Conservation (phyloP, 1,284 basidiomycete genomes). For the Pseudozyma hubeiensis region DNA sequence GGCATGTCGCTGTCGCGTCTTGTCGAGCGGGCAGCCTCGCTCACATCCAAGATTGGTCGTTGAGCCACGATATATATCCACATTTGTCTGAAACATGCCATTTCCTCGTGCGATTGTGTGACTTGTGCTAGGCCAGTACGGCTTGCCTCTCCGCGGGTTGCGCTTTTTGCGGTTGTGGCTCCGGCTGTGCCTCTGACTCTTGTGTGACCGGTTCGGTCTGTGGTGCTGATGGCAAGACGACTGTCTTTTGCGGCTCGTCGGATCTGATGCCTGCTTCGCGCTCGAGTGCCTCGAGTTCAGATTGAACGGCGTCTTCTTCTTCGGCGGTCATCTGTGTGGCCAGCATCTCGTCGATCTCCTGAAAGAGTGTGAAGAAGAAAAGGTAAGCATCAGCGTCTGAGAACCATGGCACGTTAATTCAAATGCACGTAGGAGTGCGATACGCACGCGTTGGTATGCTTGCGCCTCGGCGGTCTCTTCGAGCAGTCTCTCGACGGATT, state of each 20-base stretch:
- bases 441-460: slow-evolving; percentile 83
- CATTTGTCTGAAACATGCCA: neutral
- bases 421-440: neutral
- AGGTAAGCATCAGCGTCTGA: neutral
- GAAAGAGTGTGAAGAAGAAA: slow-evolving; percentile 6
- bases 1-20: slow-evolving; percentile 30
- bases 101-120: neutral
- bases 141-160: slow-evolving; percentile 28
- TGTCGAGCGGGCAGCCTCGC: slow-evolving; percentile 30
- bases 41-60: slow-evolving; percentile 8
- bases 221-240: slow-evolving; percentile 38
- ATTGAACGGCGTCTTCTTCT: slow-evolving; percentile 92
- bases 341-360: slow-evolving; percentile 93
- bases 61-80: neutral
- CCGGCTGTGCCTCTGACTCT: slow-evolving; percentile 16
- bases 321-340: slow-evolving; percentile 83
- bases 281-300: slow-evolving; percentile 72
- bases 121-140: slow-evolving; percentile 21
- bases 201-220: slow-evolving; percentile 36
- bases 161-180: slow-evolving; percentile 14
- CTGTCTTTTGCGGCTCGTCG: slow-evolving; percentile 19
- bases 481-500: slow-evolving; percentile 91
- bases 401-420: neutral
- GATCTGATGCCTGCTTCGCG: slow-evolving; percentile 33
- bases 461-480: slow-evolving; percentile 91